phyloP scores from a whole-genome alignment of 345 rosid species.

The Syzygium aqueum region DNA sequence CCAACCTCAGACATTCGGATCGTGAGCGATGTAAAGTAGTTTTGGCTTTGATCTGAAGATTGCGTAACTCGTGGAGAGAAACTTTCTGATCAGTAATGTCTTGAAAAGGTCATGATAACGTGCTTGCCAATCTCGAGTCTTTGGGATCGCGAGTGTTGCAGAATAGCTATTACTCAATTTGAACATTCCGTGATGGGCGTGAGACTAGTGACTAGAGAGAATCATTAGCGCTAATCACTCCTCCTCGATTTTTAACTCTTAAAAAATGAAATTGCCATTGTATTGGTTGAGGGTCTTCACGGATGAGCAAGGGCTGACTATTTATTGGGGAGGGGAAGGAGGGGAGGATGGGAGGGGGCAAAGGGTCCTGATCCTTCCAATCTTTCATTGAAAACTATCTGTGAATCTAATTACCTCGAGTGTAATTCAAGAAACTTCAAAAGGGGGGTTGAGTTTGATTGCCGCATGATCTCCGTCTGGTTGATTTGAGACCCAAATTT shows the following conservation, averaged over 20 bases:
- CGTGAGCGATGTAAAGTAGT: not conserved
- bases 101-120: not conserved
- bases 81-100: not conserved
- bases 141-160: not conserved
- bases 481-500: not conserved
- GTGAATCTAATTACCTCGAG: not conserved
- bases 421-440: not conserved
- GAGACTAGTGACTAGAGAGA: not conserved
- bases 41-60: not conserved
- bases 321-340: not conserved
- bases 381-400: not conserved
- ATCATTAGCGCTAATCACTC: no score
- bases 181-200: no score
- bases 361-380: not conserved
- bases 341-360: not conserved
- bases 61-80: not conserved
- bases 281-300: not conserved
- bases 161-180: no score
- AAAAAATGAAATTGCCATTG: not conserved
- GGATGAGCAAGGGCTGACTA: not conserved
- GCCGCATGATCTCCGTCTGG: not conserved
- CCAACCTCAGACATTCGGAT: not conserved
- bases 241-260: not conserved
- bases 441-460: not conserved
- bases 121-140: fast-evolving